Base-by-base conservation (phyloP, 2,329 filamentous ascomycete genomes). In the Leptodontidium sp. region DNA sequence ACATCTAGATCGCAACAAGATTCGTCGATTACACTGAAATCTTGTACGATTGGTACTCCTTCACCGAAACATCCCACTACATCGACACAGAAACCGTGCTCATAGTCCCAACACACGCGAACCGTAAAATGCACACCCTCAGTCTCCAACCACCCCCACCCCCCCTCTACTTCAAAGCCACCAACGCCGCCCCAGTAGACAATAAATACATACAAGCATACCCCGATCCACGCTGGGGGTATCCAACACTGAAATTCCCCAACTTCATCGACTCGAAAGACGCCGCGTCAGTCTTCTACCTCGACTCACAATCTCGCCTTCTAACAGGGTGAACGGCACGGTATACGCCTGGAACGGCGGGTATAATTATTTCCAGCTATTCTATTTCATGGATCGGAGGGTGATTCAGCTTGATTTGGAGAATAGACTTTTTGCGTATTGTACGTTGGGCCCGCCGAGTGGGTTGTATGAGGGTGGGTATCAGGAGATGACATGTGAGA, bases 121-220 rank as follows among this genome's bases (percentile, higher is more conserved):
- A 53, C 47, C 14, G 62, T 64, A 21, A 64, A 64, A 64, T 64
- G 62, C 62, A 64, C 62, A 24, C 49, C 62, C 32, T 52, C 45
- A 3, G 62, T 64, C 15, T 6, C 62, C 12, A 64, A 64, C 21
- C 62, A 49, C 11, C 57, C 62, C 24, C 57, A 57, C 62, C 62
- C 11, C 57, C 62, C 24, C 57, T 64, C 49, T 64, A 64, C 40
- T 29, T 64, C 4, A 53, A 64, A 43, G 62, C 62, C 1, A 64
- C 62, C 17, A 64, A 64, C 12, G 62, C 49, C 12, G 29, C 62
- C 8, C 15, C 32, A 8, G 49, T 64, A 29, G 52, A 64, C 32
- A 64, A 64, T n/a, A 21, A 43, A 11, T 64, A 64, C 35, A 50
- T 64, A 1, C 62, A 64, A 64, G 62, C 62, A 38, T 64, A 53